Percentiles rank a stretch among this genome's conserved stretches.
These are phyloP conservation scores for Talaromyces atroroseus DNA, from an alignment of 2,329 filamentous ascomycete species.

Conservation along the genomic window DNA sequence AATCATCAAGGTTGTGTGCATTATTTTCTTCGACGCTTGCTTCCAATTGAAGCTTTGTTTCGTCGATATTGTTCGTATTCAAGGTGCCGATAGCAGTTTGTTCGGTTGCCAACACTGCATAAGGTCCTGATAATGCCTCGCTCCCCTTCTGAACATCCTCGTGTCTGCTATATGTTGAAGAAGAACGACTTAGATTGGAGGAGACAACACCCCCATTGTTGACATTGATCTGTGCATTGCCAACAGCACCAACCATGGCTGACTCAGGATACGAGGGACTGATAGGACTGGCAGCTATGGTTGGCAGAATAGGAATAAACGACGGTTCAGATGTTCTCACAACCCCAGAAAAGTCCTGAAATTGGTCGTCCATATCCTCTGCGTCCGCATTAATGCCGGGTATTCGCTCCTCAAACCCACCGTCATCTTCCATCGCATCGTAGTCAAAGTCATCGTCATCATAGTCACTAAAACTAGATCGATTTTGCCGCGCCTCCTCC, in stretches of 20 bases:
- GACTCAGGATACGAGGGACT: constrained; percentile 20
- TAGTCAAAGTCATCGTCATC: constrained; percentile 41
- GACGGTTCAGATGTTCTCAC: constrained; percentile 27
- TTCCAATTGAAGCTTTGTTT: not conserved
- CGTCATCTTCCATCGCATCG: constrained; percentile 40
- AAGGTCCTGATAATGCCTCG: not conserved
- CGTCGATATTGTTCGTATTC: not conserved
- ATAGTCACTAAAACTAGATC: constrained; percentile 33
- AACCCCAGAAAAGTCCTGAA: constrained; percentile 23
- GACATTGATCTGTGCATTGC: not conserved
- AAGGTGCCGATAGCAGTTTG: not conserved
- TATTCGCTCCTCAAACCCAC: constrained; percentile 42
- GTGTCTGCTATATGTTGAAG: not conserved
- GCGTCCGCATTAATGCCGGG: constrained; percentile 45
- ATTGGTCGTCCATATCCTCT: constrained; percentile 32
- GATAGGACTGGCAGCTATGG: constrained; percentile 31
- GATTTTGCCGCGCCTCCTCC: constrained; percentile 25
- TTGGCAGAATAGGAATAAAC: constrained; percentile 31
- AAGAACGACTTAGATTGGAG: not conserved
- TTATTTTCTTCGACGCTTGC: constrained; percentile 7
- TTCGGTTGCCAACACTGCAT: not conserved
- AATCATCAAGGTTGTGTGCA: not conserved
- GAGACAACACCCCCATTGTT: not conserved
- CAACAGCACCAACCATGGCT: not conserved
- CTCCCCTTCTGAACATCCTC: not conserved